Conservation (phyloP, 768 basidiomycete species). For the Boletus huronensis region DNA sequence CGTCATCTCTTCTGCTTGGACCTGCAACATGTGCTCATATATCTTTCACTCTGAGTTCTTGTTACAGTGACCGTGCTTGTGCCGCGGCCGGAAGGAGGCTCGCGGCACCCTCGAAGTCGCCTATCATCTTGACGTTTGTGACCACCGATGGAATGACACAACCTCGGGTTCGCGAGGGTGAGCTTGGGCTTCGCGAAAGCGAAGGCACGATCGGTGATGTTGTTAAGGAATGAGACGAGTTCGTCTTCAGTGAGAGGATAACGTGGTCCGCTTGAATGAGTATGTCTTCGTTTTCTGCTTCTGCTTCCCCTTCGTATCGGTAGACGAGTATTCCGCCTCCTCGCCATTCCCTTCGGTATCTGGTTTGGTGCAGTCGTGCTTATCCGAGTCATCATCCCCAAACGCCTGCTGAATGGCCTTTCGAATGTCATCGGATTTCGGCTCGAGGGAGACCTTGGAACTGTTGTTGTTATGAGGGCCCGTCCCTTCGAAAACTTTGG, state of each 20-base stretch:
- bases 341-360: not conserved
- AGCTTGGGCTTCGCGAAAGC: not conserved
- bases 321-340: not conserved
- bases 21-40: no score
- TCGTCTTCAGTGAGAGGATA: slow-evolving; percentile 2
- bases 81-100: no score
- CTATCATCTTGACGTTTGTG: no score
- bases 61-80: no score
- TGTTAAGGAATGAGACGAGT: slow-evolving; percentile 7
- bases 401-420: not conserved
- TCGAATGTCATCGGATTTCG: not conserved
- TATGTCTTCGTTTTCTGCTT: not conserved
- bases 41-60: no score
- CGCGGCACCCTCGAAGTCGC: no score
- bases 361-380: not conserved
- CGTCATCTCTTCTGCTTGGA: no score
- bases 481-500: not conserved
- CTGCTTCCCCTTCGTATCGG: not conserved
- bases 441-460: not conserved
- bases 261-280: slow-evolving; percentile 1
- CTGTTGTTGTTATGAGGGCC: no score
- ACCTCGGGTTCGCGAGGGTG: not conserved
- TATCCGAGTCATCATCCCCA: not conserved
- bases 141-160: no score
- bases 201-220: slow-evolving; percentile 7